Conservation (phyloP, 1,284 basidiomycete genomes). For the Ceratobasidium sp. region DNA sequence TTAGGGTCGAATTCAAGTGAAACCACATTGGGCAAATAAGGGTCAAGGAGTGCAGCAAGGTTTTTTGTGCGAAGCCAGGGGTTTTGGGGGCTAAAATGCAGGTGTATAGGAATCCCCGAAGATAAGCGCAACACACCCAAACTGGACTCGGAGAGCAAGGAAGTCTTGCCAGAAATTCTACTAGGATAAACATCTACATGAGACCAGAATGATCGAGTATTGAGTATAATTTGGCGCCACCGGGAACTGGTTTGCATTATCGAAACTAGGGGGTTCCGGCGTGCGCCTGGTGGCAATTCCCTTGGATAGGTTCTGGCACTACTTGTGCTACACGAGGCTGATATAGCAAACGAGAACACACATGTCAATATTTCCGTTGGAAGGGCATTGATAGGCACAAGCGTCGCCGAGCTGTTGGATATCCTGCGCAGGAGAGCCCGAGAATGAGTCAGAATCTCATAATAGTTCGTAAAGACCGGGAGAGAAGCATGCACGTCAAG, state of each 20-base stretch:
- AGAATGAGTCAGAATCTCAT: background rate
- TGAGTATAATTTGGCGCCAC: background rate
- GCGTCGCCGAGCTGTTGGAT: background rate
- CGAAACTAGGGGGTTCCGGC: background rate
- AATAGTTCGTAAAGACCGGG: background rate
- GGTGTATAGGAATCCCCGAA: background rate
- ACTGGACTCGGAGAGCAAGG: background rate
- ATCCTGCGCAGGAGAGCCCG: background rate
- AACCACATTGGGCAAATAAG: background rate
- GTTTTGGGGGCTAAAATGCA: background rate
- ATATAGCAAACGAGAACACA: background rate
- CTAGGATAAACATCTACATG: background rate
- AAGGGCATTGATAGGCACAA: background rate
- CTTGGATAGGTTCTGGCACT: too few species aligned
- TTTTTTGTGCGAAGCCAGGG: background rate
- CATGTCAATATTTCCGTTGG: background rate
- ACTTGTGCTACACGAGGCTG: background rate
- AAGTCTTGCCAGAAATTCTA: background rate
- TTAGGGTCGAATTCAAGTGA: background rate
- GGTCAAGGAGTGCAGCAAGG: background rate
- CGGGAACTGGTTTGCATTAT: background rate
- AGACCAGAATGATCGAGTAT: background rate
- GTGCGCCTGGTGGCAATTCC: too few species aligned
- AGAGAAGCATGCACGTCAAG: background rate
- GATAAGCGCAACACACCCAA: background rate